phyloP scores from a whole-genome alignment of 2,329 filamentous ascomycete species.

The Aspergillus bombycis region DNA sequence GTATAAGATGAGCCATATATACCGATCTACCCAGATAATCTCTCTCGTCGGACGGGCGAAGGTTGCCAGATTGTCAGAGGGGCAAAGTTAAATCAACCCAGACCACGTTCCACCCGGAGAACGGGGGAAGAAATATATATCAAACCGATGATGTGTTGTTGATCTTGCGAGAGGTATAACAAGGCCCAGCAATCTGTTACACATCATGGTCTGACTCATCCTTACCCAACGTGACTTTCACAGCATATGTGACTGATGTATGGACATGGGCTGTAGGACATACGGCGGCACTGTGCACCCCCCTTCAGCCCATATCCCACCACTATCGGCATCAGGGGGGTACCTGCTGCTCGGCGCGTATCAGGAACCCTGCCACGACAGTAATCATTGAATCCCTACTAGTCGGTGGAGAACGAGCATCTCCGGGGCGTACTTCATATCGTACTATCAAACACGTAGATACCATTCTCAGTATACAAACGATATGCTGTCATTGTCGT shows the following conservation, averaged over 20 bases:
- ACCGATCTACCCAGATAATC: background rate
- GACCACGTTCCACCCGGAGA: background rate
- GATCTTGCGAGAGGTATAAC: background rate
- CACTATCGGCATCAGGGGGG: background rate
- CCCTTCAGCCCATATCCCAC: background rate
- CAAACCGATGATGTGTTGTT: background rate
- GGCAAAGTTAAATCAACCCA: background rate
- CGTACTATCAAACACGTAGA: background rate
- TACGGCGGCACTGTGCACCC: background rate
- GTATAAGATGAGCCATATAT: background rate
- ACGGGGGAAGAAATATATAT: conserved; percentile 1
- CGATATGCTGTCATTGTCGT: background rate
- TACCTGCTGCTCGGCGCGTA: conserved; percentile 18
- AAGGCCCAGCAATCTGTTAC: background rate
- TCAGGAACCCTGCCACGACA: conserved; percentile 15
- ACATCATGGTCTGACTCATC: conserved; percentile 7
- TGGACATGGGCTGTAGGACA: conserved; percentile 5
- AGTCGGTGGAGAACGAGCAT: conserved; percentile 10
- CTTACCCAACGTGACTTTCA: conserved; percentile 4
- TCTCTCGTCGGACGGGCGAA: background rate
- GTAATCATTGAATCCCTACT: conserved; percentile 9
- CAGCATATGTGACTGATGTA: conserved; percentile 7
- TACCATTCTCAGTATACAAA: background rate
- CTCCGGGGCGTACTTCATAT: conserved; percentile 8
- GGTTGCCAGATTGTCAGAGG: background rate